Conservation (phyloP, 805 yeast genomes). For the Priceomyces melissophilus region DNA sequence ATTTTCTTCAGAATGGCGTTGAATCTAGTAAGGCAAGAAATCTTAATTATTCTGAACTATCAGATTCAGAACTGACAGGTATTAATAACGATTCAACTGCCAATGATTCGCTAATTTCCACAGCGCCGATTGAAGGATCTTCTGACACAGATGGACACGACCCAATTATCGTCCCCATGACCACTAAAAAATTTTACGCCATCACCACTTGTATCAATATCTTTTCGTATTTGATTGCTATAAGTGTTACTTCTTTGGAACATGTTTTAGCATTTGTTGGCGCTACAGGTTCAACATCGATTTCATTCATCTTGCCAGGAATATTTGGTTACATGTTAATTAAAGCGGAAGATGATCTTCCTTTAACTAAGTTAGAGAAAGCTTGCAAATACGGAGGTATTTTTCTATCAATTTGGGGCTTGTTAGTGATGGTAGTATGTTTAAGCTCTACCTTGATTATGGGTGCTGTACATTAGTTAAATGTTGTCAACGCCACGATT, state of each 20-base stretch:
- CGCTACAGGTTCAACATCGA: constrained; percentile 79
- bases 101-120: constrained; percentile 38
- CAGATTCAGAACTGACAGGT: constrained; percentile 22
- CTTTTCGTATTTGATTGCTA: constrained; percentile 53
- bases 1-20: constrained; percentile 42
- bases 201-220: constrained; percentile 48
- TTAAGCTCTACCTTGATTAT: constrained; percentile 47
- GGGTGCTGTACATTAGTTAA: constrained; percentile 36
- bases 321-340: constrained; percentile 64
- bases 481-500: too few relatives aligned
- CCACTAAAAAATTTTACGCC: constrained; percentile 42
- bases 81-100: constrained; percentile 19
- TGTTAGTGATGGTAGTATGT: constrained; percentile 52
- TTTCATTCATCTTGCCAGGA: constrained; percentile 76
- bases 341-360: constrained; percentile 29
- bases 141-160: constrained; percentile 45
- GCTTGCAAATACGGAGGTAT: constrained; percentile 39
- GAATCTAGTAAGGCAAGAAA: constrained; percentile 19
- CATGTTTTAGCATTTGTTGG: constrained; percentile 72
- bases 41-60: constrained; percentile 21
- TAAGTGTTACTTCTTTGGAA: constrained; percentile 61
- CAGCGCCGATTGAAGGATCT: constrained; percentile 46
- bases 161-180: constrained; percentile 48
- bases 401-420: constrained; percentile 50
- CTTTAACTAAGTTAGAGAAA: constrained; percentile 24